A percentile compares a stretch with the other conserved stretches of the same genome.
These are phyloP conservation scores for Exophiala aquamarina DNA, from an alignment of 2,329 filamentous ascomycete species.

Conservation along the genomic window DNA sequence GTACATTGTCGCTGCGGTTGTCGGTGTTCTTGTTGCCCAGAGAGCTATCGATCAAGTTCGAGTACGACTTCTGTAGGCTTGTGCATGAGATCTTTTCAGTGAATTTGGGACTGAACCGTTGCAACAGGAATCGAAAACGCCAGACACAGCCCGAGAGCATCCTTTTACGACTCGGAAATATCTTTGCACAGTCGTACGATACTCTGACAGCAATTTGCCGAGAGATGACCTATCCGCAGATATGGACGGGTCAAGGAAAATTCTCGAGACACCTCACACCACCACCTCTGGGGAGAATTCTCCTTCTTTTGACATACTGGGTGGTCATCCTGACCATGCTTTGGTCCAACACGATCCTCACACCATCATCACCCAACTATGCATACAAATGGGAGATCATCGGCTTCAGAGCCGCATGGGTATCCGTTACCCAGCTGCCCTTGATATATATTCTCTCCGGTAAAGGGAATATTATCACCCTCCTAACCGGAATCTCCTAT, in stretches of 20 bases:
- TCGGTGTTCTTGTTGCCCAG: constrained; percentile 10
- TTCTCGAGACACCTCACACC: constrained; percentile 21
- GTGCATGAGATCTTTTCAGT: too few relatives aligned
- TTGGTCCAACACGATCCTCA: constrained; percentile 23
- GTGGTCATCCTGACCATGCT: constrained; percentile 23
- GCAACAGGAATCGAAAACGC: constrained; percentile 8
- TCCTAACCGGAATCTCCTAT: constrained; percentile 49
- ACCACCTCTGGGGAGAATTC: constrained; percentile 22
- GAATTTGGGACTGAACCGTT: not conserved
- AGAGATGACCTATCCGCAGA: constrained; percentile 23
- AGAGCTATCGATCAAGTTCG: constrained; percentile 15
- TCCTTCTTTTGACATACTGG: constrained; percentile 23
- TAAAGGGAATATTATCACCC: constrained; percentile 55
- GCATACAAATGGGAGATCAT: constrained; percentile 52
- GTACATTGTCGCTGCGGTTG: constrained; percentile 23
- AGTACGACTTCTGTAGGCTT: constrained; percentile 2
- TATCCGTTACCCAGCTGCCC: constrained; percentile 55
- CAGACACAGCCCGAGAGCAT: constrained; percentile 8
- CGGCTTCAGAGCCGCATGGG: constrained; percentile 56
- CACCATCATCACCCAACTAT: constrained; percentile 21
- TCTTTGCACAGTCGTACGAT: too few relatives aligned
- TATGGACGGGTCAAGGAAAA: constrained; percentile 19
- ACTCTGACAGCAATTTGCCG: too few relatives aligned
- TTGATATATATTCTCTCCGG: constrained; percentile 57
- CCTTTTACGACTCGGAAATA: too few relatives aligned